Evolutionary conservation across 1,284 basidiomycete species (phyloP), one percentile per base, ranked within the genome.

Genomic region (Binderoboletus segoi): DNA sequence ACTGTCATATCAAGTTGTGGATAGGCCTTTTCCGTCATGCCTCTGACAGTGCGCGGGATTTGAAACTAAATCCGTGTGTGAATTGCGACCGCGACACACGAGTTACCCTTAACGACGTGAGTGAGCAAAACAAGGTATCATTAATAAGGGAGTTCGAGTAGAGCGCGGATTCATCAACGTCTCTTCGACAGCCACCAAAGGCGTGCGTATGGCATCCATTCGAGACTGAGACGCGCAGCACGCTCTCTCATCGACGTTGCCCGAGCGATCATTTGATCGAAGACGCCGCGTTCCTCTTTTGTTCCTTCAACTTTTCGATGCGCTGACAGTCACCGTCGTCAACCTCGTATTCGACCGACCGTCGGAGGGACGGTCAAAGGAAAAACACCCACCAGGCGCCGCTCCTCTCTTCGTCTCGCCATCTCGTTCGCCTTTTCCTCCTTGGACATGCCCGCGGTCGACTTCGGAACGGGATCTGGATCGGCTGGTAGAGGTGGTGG

Each of bases 371-470:
- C 5, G 3, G 2, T 18, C 35, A 8, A 7, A 48, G 20, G 40
- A 46, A 32, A 54, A 13, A 37, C 7, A 63, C 82, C 33, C 51
- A 89, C 90, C 79, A 89, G 82, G 72, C 90, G 93, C 48, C 94
- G 78, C 71, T 96, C 94, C 71, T 96, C 94, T 66, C 94, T 89
- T 59, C 93, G 77, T 59, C 91, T 79, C 15, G 89, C 89, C 86
- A 96, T 91, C 76, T 96, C 94, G 26, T 84, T 85, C 0, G 91
- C 91, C 73, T 89, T 94, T 61, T 94, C 93, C 72, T 95, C 94
- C 69, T 93, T 95, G 37, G 83, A 82, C 80, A 94, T 79, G 6
- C 76, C 70, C 3, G 67, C 70, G 21, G 58, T 57, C 23, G 51
- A 54, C 53, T 58, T 71, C 0, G 54, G 18, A 4, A 18, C 44